phyloP scores from a whole-genome alignment of 2,329 filamentous ascomycete genomes.

The Plenodomus lindquistii region DNA sequence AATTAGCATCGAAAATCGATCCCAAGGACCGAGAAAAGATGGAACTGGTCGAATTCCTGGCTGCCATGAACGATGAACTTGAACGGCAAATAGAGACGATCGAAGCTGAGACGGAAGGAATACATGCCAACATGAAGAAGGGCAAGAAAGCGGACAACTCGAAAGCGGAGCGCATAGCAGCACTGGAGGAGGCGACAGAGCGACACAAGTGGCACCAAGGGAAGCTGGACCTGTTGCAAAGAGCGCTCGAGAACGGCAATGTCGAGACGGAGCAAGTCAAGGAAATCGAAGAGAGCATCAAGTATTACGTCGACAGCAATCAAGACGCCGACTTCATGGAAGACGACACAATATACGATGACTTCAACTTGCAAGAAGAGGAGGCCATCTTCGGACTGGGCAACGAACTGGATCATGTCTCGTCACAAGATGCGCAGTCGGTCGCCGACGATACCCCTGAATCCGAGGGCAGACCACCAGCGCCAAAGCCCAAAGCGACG shows the following conservation, averaged over 20 bases:
- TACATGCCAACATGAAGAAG: conserved; percentile 92
- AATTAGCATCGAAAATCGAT: conserved; percentile 88
- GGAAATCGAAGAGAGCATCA: conserved; percentile 88
- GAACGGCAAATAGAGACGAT: conserved; percentile 90
- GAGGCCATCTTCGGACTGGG: conserved; percentile 84
- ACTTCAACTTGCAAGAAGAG: conserved; percentile 88
- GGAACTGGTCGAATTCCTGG: conserved; percentile 84
- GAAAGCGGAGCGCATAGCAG: conserved; percentile 85
- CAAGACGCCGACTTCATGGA: conserved; percentile 89
- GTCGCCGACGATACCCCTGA: conserved; percentile 82
- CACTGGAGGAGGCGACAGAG: conserved; percentile 83
- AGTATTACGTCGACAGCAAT: conserved; percentile 92
- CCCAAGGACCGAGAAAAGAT: conserved; percentile 96
- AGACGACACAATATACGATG: conserved; percentile 94
- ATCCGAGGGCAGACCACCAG: conserved; percentile 52
- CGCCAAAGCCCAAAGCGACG: conserved; percentile 60
- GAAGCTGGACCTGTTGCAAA: conserved; percentile 87
- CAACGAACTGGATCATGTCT: conserved; percentile 80
- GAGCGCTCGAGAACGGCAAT: conserved; percentile 89
- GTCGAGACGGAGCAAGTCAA: conserved; percentile 86
- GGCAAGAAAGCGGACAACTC: conserved; percentile 79
- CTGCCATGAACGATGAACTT: conserved; percentile 85
- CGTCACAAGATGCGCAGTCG: conserved; percentile 94
- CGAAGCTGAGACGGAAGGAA: conserved; percentile 84
- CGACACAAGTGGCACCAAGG: conserved; percentile 95